Evolutionary conservation across 805 yeast genomes (phyloP).

Genomic region (Torulaspora gathmanii): DNA sequence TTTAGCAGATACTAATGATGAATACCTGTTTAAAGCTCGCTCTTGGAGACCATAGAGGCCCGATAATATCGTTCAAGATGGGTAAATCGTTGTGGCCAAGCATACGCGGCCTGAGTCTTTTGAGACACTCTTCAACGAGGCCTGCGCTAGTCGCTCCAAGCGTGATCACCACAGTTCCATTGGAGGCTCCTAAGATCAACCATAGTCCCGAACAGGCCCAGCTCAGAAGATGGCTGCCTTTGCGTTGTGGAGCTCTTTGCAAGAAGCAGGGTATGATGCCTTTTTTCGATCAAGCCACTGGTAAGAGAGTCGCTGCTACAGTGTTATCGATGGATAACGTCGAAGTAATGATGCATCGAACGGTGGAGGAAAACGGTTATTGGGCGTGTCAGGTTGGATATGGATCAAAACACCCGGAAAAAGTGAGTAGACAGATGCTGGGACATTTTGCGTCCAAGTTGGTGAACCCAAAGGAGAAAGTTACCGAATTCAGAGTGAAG

Average conservation of each 20-base stretch:
- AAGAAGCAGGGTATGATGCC: slow-evolving; percentile 88
- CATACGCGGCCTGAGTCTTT: slow-evolving; percentile 2
- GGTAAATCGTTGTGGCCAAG: slow-evolving; percentile 4
- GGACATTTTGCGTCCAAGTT: slow-evolving; percentile 75
- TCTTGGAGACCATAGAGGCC: neutral
- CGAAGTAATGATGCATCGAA: slow-evolving; percentile 75
- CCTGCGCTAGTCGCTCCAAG: slow-evolving; percentile 38
- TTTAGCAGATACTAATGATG: neutral
- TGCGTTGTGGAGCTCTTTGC: slow-evolving; percentile 81
- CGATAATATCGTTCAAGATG: slow-evolving; percentile 1
- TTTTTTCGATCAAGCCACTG: slow-evolving; percentile 62
- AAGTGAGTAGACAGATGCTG: slow-evolving; percentile 58
- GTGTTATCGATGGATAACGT: slow-evolving; percentile 81
- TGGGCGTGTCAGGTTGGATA: slow-evolving; percentile 83
- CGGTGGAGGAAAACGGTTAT: slow-evolving; percentile 70
- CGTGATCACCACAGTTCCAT: slow-evolving; percentile 25
- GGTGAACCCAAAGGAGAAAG: slow-evolving; percentile 74
- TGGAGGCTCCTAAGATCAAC: slow-evolving; percentile 46
- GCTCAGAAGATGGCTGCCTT: slow-evolving; percentile 63
- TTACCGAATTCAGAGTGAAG: slow-evolving; percentile 77
- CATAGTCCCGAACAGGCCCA: slow-evolving; percentile 69
- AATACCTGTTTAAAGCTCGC: neutral
- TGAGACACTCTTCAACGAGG: slow-evolving; percentile 16
- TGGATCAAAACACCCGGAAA: slow-evolving; percentile 60
- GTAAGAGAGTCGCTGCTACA: slow-evolving; percentile 75